Evolutionary conservation across 2,329 filamentous ascomycete species (phyloP), one percentile per base, ranked within the genome.

Genomic region (Tetracladium maxilliforme): DNA sequence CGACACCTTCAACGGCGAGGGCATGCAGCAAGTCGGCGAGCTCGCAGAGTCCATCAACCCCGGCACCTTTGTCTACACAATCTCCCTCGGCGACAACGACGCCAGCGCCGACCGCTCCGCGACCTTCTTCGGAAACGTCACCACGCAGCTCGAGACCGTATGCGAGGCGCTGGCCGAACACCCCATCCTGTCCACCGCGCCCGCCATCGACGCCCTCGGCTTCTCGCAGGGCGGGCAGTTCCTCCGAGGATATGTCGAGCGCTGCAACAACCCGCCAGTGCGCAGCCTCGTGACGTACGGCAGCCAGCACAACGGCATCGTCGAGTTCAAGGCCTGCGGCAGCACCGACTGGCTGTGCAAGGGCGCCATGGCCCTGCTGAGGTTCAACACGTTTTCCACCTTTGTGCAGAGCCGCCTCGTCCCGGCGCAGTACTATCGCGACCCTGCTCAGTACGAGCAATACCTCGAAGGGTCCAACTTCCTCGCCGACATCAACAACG

Each of bases 171-270:
- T 95, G 21, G 65, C 77, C 30, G 45, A 63, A 0, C 70, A 94
- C 45, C 76, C 77, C 2, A 80, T 92, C 47, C 68, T 94, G 10
- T 76, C 76, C 29, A 80, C 76, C 6, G 80, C 81, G 1, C 79
- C 80, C 0, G 82, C 77, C 34, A 64, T 94, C 44, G 90, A 95
- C 51, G 87, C 86, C 17, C 56, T 98, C 18, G 90, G 90, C 15
- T 94, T 98, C 59, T 90, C 80, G 10, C 90, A 98, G 51, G 90
- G 90, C 34, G 90, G 90, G 2, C 82, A 93, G 48, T 94, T 98
- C 56, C 66, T 98, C n/a, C 74, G 90, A 30, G 90, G 67, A 14
- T 86, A 92, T 47, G 61, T 93, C 35, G 74, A 98, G 61, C 69
- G 82, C 21, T 98, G 90, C 61, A 90, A 84, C 48, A 24, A 23